Percentiles rank a stretch among this genome's conserved stretches.
Evolutionary conservation across 805 yeast species (phyloP).

Genomic region (Metschnikowia baotianmanensis): DNA sequence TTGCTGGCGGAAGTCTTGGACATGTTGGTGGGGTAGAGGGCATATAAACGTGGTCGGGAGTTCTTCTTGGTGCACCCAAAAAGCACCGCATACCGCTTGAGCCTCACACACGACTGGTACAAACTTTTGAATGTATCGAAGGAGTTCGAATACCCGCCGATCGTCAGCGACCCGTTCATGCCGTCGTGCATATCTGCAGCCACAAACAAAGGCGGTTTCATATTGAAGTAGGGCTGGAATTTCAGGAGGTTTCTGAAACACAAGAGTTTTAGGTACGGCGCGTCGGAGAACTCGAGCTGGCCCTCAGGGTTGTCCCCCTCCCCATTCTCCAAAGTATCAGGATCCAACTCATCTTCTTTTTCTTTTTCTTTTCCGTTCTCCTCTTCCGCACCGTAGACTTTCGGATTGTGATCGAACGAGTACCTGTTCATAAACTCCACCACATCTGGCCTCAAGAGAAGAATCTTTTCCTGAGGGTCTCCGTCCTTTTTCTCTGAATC

Average conservation of each 20-base stretch:
- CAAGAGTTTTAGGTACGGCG: slow-evolving; percentile 59
- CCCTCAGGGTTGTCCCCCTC: too few relatives aligned
- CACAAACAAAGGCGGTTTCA: slow-evolving; percentile 57
- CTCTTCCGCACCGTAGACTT: slow-evolving; percentile 1
- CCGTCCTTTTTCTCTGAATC: slow-evolving; percentile 8
- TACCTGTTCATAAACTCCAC: slow-evolving; percentile 29
- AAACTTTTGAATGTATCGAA: slow-evolving; percentile 63
- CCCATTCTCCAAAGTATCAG: too few relatives aligned
- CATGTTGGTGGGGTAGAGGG: slow-evolving; percentile 54
- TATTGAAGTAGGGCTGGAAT: slow-evolving; percentile 50
- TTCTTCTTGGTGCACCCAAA: slow-evolving; percentile 64
- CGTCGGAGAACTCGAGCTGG: slow-evolving; percentile 16
- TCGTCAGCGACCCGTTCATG: slow-evolving; percentile 19
- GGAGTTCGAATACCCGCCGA: slow-evolving; percentile 57
- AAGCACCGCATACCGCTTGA: slow-evolving; percentile 58
- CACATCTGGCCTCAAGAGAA: slow-evolving; percentile 28
- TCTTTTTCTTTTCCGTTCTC: not conserved
- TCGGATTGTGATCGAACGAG: slow-evolving; percentile 34
- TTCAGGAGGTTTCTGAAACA: slow-evolving; percentile 58
- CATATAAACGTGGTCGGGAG: slow-evolving; percentile 55
- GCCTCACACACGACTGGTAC: slow-evolving; percentile 54
- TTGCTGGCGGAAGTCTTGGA: not conserved
- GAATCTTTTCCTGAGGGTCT: slow-evolving; percentile 13
- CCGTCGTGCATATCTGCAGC: slow-evolving; percentile 59
- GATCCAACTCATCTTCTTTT: too few relatives aligned